phyloP scores from a whole-genome alignment of 352 stramenopile species.

The Phytopythium chamaehyphon region DNA sequence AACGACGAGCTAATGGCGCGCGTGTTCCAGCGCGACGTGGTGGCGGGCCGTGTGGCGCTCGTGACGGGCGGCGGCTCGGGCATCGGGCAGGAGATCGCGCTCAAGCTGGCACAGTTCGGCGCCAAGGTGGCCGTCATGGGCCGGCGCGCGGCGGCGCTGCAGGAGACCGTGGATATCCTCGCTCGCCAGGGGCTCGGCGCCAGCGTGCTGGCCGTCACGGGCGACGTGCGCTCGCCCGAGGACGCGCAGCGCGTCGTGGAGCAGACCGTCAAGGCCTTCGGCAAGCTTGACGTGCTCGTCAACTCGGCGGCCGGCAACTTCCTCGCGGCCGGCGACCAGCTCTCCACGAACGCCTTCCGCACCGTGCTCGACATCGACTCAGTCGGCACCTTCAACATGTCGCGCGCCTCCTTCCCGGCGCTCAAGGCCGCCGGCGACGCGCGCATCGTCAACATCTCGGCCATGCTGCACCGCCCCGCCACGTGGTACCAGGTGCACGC shows the following conservation, averaged over 20 bases:
- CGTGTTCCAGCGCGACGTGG: slow-evolving; percentile 54
- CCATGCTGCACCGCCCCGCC: slow-evolving; percentile 88
- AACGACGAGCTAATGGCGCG: slow-evolving; percentile 41
- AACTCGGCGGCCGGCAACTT: slow-evolving; percentile 96
- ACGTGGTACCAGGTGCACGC: slow-evolving; percentile 96
- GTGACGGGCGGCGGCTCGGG: slow-evolving; percentile 93
- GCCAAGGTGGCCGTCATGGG: slow-evolving; percentile 93
- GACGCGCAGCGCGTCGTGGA: slow-evolving; percentile 73
- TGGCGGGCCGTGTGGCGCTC: slow-evolving; percentile 77
- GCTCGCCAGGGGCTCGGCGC: slow-evolving; percentile 32
- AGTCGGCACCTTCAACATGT: slow-evolving; percentile 97
- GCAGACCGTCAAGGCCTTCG: slow-evolving; percentile 74
- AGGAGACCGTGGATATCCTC: slow-evolving; percentile 72
- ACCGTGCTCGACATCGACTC: slow-evolving; percentile 97
- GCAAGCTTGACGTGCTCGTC: slow-evolving; percentile 90
- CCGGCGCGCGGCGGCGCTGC: slow-evolving; percentile 85
- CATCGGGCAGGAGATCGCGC: slow-evolving; percentile 93
- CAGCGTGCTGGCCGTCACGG: slow-evolving; percentile 37
- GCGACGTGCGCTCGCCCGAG: slow-evolving; percentile 88
- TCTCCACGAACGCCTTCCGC: slow-evolving; percentile 93
- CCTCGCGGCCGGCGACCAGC: slow-evolving; percentile 75
- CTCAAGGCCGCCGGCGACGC: slow-evolving; percentile 70
- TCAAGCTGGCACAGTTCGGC: slow-evolving; percentile 90
- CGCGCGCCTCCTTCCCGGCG: slow-evolving; percentile 75
- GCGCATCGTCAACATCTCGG: slow-evolving; percentile 95